Percentiles rank a stretch among this genome's conserved stretches.
These are phyloP conservation scores for Phytophthora melonis DNA, from an alignment of 352 stramenopile genomes.

Conservation along the genomic window DNA sequence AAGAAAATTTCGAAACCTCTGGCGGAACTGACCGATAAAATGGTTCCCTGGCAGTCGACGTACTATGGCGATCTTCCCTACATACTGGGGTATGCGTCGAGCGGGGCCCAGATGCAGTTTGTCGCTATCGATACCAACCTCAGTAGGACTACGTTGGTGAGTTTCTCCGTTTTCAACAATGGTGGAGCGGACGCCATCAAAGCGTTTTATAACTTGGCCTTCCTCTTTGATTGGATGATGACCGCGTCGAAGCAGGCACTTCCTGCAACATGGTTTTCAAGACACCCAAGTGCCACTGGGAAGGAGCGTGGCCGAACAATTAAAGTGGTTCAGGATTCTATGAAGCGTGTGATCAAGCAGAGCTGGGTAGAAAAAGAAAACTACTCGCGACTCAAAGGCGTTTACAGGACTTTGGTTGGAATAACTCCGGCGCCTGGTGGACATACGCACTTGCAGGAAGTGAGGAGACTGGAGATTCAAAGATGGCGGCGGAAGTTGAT, in stretches of 20 bases:
- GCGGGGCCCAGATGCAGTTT: constrained; percentile 10
- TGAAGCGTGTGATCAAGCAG: too few species aligned
- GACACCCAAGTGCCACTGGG: background rate
- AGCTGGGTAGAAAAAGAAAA: background rate
- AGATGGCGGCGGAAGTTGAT: background rate
- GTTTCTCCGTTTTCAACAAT: constrained; percentile 12
- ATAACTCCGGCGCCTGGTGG: background rate
- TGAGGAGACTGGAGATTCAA: background rate
- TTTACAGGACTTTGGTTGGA: background rate
- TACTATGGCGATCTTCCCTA: constrained; percentile 39
- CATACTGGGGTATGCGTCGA: constrained; percentile 31
- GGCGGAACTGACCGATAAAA: constrained; percentile 16
- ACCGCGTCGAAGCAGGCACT: background rate
- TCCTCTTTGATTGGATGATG: background rate
- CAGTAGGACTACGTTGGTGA: background rate
- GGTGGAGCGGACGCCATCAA: constrained; percentile 3
- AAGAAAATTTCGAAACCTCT: constrained; percentile 2
- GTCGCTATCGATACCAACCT: constrained; percentile 23
- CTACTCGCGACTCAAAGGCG: background rate
- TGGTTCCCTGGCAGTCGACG: constrained; percentile 19
- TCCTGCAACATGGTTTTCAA: background rate
- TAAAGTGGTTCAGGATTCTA: too few species aligned
- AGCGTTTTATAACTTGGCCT: constrained; percentile 25
- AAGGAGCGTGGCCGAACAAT: background rate
- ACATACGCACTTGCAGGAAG: background rate